These are phyloP conservation scores for Boletus rubroflammeus DNA, from an alignment of 768 basidiomycete species.

Conservation along the genomic window DNA sequence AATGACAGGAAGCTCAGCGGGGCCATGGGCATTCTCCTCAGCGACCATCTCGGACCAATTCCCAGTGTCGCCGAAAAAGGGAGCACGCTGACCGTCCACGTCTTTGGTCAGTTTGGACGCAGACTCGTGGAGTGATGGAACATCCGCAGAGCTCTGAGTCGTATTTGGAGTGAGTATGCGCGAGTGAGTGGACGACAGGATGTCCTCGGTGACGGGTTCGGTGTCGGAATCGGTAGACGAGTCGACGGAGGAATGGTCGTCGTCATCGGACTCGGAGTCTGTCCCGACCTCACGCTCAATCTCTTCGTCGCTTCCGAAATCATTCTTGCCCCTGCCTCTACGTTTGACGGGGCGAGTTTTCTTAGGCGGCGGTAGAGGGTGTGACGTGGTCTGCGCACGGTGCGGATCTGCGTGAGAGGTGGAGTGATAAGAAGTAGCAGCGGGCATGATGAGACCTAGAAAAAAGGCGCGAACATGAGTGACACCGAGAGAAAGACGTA, in stretches of 20 bases:
- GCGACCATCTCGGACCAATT: constrained; percentile 88
- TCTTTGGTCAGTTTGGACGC: constrained; percentile 24
- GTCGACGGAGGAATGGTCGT: constrained; percentile 54
- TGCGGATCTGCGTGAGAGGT: constrained; percentile 31
- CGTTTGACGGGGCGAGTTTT: constrained; percentile 51
- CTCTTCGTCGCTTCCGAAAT: constrained; percentile 73
- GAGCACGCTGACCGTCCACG: constrained; percentile 34
- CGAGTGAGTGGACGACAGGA: constrained; percentile 45
- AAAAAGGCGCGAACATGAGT: constrained; percentile 1
- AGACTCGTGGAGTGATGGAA: constrained; percentile 25
- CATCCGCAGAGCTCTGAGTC: constrained; percentile 55
- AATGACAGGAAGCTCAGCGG: constrained; percentile 71
- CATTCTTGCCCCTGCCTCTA: constrained; percentile 57
- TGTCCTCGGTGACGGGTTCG: constrained; percentile 66
- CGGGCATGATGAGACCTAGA: constrained; percentile 43
- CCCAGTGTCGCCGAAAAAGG: constrained; percentile 53
- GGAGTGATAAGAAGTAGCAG: constrained; percentile 37
- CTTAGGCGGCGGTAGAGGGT: constrained; percentile 29
- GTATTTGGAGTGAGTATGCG: constrained; percentile 64
- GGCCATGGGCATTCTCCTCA: constrained; percentile 60
- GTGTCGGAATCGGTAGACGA: constrained; percentile 69
- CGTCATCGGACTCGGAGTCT: constrained; percentile 65
- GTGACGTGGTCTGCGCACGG: constrained; percentile 27
- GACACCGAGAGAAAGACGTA: constrained; percentile 22
- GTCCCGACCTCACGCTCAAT: constrained; percentile 67